Percentiles rank a stretch among this genome's conserved stretches.
Evolutionary conservation across 192 early-diverging fungal species (phyloP).

Genomic region (Entomortierella lignicola): DNA sequence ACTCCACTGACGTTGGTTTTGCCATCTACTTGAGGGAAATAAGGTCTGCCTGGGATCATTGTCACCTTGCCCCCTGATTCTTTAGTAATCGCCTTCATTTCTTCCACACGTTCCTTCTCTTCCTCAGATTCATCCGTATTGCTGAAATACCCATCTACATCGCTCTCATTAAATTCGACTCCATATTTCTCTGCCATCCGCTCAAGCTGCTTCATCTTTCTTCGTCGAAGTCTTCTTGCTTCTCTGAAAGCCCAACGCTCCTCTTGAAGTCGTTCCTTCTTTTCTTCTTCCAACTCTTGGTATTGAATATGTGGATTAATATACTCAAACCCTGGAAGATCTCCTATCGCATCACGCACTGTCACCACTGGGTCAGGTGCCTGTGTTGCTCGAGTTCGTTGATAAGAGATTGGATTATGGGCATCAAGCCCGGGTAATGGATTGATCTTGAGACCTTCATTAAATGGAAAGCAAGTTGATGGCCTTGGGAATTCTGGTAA

Average conservation of each 20-base stretch:
- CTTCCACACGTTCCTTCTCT: background rate
- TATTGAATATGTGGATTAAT: slow-evolving; percentile 63
- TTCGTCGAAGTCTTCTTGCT: slow-evolving; percentile 1
- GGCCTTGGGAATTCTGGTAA: slow-evolving; percentile 71
- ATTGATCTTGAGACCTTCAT: slow-evolving; percentile 49
- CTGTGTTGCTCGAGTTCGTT: slow-evolving; percentile 55
- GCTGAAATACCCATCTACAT: slow-evolving; percentile 16
- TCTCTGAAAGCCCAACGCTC: slow-evolving; percentile 17
- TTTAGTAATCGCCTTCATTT: background rate
- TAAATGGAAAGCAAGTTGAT: slow-evolving; percentile 61
- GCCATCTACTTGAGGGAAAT: background rate
- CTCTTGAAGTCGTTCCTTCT: slow-evolving; percentile 2
- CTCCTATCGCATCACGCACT: slow-evolving; percentile 73
- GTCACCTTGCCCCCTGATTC: background rate
- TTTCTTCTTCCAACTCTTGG: slow-evolving; percentile 39
- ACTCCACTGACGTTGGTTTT: background rate
- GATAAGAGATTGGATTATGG: slow-evolving; percentile 53
- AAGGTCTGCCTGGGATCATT: background rate
- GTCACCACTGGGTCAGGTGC: slow-evolving; percentile 68
- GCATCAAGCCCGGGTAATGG: slow-evolving; percentile 33
- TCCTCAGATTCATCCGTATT: background rate
- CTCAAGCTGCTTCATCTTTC: background rate
- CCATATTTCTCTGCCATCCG: background rate
- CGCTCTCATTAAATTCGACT: background rate
- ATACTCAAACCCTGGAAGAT: slow-evolving; percentile 77